Percentiles rank a stretch among this genome's conserved stretches.
Evolutionary conservation across 768 basidiomycete genomes (phyloP).

Genomic region (Tulasnella sp.): DNA sequence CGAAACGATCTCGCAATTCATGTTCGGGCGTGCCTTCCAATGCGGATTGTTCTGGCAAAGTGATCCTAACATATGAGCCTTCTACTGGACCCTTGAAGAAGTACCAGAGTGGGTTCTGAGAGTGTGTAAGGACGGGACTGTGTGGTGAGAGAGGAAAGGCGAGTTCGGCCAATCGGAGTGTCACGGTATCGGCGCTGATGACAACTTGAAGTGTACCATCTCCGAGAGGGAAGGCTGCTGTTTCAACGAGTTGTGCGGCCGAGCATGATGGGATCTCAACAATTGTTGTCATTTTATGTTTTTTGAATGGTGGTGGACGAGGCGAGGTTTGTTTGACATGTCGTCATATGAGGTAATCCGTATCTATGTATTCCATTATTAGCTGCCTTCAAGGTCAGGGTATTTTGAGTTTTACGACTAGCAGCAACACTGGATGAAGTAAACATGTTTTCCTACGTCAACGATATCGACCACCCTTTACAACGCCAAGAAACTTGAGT

Average conservation of each 20-base stretch:
- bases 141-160: background rate
- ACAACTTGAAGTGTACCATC: background rate
- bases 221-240: background rate
- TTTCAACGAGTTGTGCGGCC: slow-evolving; percentile 2
- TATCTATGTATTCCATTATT: too few relatives aligned
- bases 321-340: too few relatives aligned
- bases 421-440: too few relatives aligned
- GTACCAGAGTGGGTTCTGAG: slow-evolving; percentile 13
- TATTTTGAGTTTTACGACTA: too few relatives aligned
- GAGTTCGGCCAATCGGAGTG: background rate
- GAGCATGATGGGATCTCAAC: background rate
- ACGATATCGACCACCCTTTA: too few relatives aligned
- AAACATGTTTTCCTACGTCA: too few relatives aligned
- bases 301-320: background rate
- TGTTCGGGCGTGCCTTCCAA: background rate
- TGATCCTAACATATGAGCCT: slow-evolving; percentile 7
- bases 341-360: too few relatives aligned
- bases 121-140: slow-evolving; percentile 5
- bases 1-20: slow-evolving; percentile 10
- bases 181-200: slow-evolving; percentile 1
- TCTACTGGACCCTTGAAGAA: slow-evolving; percentile 10
- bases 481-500: too few relatives aligned
- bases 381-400: too few relatives aligned
- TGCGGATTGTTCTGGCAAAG: background rate
- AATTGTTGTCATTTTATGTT: slow-evolving; percentile 5